phyloP scores from a whole-genome alignment of 257 asterid species.

The Solanum peruvianum region DNA sequence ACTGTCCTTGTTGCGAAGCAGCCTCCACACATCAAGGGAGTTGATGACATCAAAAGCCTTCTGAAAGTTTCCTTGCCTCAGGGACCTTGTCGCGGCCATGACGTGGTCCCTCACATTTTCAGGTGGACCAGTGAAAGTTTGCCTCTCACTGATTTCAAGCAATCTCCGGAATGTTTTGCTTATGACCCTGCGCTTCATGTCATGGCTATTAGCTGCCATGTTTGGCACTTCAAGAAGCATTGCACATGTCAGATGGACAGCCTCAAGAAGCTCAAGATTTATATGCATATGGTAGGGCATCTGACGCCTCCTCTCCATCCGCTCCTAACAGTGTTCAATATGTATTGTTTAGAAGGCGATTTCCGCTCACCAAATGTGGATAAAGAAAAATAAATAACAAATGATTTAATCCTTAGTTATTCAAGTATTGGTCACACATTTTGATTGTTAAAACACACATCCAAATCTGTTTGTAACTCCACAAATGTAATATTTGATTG shows the following conservation, averaged over 20 bases:
- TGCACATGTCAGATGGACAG: slow-evolving; percentile 86
- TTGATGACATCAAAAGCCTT: slow-evolving; percentile 56
- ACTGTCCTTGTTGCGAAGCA: slow-evolving; percentile 51
- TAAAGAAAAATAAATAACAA: not conserved
- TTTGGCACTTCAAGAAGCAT: slow-evolving; percentile 96
- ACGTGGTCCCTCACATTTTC: slow-evolving; percentile 95
- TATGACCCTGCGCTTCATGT: slow-evolving; percentile 69
- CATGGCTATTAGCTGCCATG: slow-evolving; percentile 87
- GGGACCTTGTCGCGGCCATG: slow-evolving; percentile 89
- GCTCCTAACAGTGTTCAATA: slow-evolving; percentile 42
- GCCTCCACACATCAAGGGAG: slow-evolving; percentile 81
- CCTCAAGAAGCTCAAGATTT: slow-evolving; percentile 95
- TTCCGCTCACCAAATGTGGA: not conserved
- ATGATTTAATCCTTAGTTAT: not conserved
- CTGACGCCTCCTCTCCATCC: slow-evolving; percentile 89
- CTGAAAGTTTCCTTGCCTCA: slow-evolving; percentile 67
- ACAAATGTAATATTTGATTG: not conserved
- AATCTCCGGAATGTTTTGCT: slow-evolving; percentile 78
- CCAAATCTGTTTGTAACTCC: not conserved
- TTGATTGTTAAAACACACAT: not conserved
- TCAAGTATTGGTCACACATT: not conserved
- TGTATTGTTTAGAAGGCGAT: not conserved
- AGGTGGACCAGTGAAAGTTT: slow-evolving; percentile 87
- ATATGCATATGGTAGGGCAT: slow-evolving; percentile 99
- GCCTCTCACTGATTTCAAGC: slow-evolving; percentile 80